A percentile compares a stretch with the other conserved stretches of the same genome.
phyloP scores from a whole-genome alignment of 1,284 basidiomycete genomes.

The Microbotryum violaceum region DNA sequence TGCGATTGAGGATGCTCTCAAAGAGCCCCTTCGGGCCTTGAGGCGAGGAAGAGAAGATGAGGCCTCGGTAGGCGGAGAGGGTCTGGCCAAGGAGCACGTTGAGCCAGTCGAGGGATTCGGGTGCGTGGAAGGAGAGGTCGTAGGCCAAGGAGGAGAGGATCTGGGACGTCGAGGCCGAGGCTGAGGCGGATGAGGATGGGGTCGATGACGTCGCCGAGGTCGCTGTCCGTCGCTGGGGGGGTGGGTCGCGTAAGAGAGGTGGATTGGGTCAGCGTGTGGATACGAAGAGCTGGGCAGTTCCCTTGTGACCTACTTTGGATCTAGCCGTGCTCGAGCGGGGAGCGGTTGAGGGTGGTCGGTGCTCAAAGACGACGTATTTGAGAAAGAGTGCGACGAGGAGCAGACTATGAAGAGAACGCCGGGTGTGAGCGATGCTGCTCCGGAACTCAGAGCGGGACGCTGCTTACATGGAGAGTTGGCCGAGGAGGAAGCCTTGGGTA shows the following conservation, averaged over 20 bases:
- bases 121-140: slow-evolving; percentile 48
- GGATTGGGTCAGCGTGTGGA: slow-evolving; percentile 1
- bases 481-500: slow-evolving; percentile 49
- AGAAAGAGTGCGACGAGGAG: slow-evolving; percentile 46
- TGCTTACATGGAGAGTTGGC: slow-evolving; percentile 46
- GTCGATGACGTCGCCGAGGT: slow-evolving; percentile 28
- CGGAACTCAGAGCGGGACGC: slow-evolving; percentile 22
- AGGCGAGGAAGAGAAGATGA: slow-evolving; percentile 23
- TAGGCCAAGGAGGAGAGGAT: slow-evolving; percentile 48
- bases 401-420: slow-evolving; percentile 23
- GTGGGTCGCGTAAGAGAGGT: neutral
- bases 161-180: slow-evolving; percentile 40
- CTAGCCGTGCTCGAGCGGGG: slow-evolving; percentile 27
- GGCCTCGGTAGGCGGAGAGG: slow-evolving; percentile 38
- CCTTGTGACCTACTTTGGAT: slow-evolving; percentile 1
- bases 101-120: slow-evolving; percentile 51
- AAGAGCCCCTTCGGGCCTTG: slow-evolving; percentile 31
- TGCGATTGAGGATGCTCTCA: slow-evolving; percentile 32
- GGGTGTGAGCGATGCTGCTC: slow-evolving; percentile 10
- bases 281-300: neutral
- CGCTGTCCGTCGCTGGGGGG: slow-evolving; percentile 21
- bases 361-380: slow-evolving; percentile 51
- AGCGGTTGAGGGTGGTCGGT: neutral
- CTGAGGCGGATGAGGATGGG: slow-evolving; percentile 37
- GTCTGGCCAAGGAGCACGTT: slow-evolving; percentile 52